Evolutionary conservation across 2,329 filamentous ascomycete genomes (phyloP).

Genomic region (Cytospora chrysosperma): DNA sequence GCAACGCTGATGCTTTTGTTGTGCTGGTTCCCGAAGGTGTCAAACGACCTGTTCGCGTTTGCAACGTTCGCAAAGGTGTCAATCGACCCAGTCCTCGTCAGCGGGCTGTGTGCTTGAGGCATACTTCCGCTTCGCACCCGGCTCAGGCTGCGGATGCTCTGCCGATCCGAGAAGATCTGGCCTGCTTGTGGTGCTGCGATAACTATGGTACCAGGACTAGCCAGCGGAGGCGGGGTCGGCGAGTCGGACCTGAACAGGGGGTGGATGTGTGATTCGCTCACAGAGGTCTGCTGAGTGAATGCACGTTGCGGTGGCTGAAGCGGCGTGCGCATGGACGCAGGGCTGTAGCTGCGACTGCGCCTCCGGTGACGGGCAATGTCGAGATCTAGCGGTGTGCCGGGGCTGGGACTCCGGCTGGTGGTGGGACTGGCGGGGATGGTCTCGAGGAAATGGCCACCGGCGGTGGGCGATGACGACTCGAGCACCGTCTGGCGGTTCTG

Average conservation of each 20-base stretch:
- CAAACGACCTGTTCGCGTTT: conserved; percentile 16
- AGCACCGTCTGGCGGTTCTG: conserved; percentile 59
- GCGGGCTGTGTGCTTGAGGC: conserved; percentile 46
- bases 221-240: conserved; percentile 62
- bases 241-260: conserved; percentile 75
- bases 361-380: conserved; percentile 42
- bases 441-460: conserved; percentile 56
- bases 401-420: conserved; percentile 64
- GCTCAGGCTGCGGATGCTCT: conserved; percentile 50
- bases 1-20: conserved; percentile 11
- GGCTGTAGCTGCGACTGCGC: conserved; percentile 54
- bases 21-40: conserved; percentile 3
- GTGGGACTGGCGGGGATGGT: conserved; percentile 68
- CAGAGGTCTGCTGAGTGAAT: conserved; percentile 38
- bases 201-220: conserved; percentile 69
- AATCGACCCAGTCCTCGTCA: conserved; percentile 49
- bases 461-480: conserved; percentile 46
- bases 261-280: conserved; percentile 69
- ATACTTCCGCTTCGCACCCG: conserved; percentile 58
- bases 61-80: conserved; percentile 52
- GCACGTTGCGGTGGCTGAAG: conserved; percentile 31
- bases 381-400: conserved; percentile 58
- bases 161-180: conserved; percentile 57
- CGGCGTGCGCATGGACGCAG: conserved; percentile 35
- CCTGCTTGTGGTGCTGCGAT: conserved; percentile 68